A percentile compares a stretch with the other conserved stretches of the same genome.
Evolutionary conservation across 1,139 yeast species (phyloP).

Genomic region (Pneumocystis canis): DNA sequence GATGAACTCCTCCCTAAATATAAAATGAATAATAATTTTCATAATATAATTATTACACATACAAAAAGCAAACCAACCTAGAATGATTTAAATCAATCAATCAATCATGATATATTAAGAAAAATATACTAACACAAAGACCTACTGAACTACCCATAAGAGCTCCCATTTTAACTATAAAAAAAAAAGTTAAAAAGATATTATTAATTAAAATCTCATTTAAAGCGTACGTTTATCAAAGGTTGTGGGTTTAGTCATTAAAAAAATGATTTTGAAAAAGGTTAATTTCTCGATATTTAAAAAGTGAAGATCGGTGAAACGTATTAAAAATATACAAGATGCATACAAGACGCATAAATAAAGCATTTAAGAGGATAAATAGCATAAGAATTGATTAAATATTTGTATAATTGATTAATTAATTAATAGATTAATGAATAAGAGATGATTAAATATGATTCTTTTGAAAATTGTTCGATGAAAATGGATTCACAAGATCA

Average conservation of each 20-base stretch:
- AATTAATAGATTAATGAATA: too few relatives aligned
- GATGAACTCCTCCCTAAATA: slow-evolving; percentile 36
- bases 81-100: too few relatives aligned
- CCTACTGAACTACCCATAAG: slow-evolving; percentile 95
- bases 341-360: background rate
- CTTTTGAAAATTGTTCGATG: too few relatives aligned
- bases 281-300: too few relatives aligned
- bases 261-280: too few relatives aligned
- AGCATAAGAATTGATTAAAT: too few relatives aligned
- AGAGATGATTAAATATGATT: too few relatives aligned
- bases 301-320: too few relatives aligned
- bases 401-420: too few relatives aligned
- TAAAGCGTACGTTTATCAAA: background rate
- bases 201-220: too few relatives aligned
- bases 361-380: background rate
- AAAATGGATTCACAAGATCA: too few relatives aligned
- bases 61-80: slow-evolving; percentile 8
- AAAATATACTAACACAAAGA: slow-evolving; percentile 84
- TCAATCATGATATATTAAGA: slow-evolving; percentile 23
- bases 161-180: slow-evolving; percentile 85
- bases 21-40: background rate
- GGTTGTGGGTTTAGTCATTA: too few relatives aligned
- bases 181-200: background rate
- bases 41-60: background rate
- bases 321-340: background rate